A percentile compares a stretch with the other conserved stretches of the same genome.
Conservation (phyloP, 2,329 filamentous ascomycete species). For the Colletotrichum simmondsii region DNA sequence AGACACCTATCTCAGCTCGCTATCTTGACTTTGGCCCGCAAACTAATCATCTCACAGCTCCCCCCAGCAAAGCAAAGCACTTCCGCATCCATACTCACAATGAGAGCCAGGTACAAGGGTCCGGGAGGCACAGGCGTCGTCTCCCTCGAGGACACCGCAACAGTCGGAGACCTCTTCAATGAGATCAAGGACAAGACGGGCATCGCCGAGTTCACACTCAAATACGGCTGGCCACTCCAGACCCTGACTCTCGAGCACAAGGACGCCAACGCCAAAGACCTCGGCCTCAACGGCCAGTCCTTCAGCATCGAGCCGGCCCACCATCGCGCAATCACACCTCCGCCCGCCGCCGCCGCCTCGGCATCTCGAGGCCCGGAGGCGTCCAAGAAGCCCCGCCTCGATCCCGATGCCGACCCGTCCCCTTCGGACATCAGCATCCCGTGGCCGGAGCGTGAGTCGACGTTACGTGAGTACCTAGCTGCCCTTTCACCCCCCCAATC, state of each 20-base stretch:
- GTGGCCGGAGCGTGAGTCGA: constrained; percentile 62
- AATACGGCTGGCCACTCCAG: constrained; percentile 86
- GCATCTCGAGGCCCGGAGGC: constrained; percentile 16
- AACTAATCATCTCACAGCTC: neutral
- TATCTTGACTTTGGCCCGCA: neutral
- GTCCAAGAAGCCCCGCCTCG: constrained; percentile 5
- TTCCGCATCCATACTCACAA: constrained; percentile 45
- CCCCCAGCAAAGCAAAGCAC: neutral
- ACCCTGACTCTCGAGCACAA: constrained; percentile 70
- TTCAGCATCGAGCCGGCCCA: constrained; percentile 58
- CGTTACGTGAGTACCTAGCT: constrained; percentile 53
- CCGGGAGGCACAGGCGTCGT: constrained; percentile 79
- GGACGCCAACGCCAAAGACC: constrained; percentile 58
- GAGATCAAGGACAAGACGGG: constrained; percentile 73
- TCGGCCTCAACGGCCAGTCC: constrained; percentile 61
- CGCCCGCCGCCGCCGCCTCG: constrained; percentile 31
- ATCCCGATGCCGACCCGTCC: constrained; percentile 5
- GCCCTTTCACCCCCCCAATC: neutral
- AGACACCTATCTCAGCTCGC: neutral
- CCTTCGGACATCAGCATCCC: constrained; percentile 47
- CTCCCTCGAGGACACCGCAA: constrained; percentile 74
- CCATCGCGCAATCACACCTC: constrained; percentile 1
- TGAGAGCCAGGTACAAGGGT: constrained; percentile 81
- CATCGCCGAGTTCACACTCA: constrained; percentile 76
- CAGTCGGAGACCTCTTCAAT: constrained; percentile 68